These are phyloP conservation scores for Candida awuae DNA, from an alignment of 805 yeast species.

Conservation along the genomic window DNA sequence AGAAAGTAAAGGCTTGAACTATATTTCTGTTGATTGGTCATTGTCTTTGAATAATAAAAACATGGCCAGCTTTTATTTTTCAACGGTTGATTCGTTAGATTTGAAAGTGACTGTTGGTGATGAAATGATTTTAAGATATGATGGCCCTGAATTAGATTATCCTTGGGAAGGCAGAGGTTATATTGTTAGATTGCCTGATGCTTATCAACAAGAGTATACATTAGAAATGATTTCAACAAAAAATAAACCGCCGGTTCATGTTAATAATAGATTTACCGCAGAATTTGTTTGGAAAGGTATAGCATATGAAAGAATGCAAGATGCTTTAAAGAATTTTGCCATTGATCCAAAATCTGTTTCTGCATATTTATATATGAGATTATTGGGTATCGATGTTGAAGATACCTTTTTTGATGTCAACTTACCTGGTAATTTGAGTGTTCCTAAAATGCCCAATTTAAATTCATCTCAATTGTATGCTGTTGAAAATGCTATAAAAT, in stretches of 20 bases:
- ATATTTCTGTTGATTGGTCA: slow-evolving; percentile 68
- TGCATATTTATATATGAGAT: slow-evolving; percentile 64
- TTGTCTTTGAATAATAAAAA: slow-evolving; percentile 55
- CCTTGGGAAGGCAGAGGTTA: slow-evolving; percentile 72
- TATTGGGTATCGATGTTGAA: slow-evolving; percentile 72
- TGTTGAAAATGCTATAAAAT: slow-evolving; percentile 54
- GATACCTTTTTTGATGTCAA: slow-evolving; percentile 52
- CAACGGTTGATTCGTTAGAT: slow-evolving; percentile 58
- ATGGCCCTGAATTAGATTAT: slow-evolving; percentile 41
- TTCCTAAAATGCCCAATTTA: slow-evolving; percentile 59
- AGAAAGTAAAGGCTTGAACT: slow-evolving; percentile 71
- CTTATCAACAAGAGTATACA: slow-evolving; percentile 59
- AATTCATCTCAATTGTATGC: slow-evolving; percentile 78
- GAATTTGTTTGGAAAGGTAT: slow-evolving; percentile 88
- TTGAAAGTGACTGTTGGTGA: slow-evolving; percentile 78
- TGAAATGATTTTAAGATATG: slow-evolving; percentile 61
- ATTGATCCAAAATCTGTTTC: slow-evolving; percentile 59
- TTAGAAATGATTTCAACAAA: slow-evolving; percentile 50
- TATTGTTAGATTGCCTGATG: slow-evolving; percentile 63
- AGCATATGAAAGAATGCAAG: slow-evolving; percentile 76
- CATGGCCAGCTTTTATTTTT: slow-evolving; percentile 59
- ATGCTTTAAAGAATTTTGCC: slow-evolving; percentile 67
- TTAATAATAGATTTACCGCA: slow-evolving; percentile 63
- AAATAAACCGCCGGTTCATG: slow-evolving; percentile 47
- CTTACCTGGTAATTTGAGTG: slow-evolving; percentile 55